A percentile compares a stretch with the other conserved stretches of the same genome.
Conservation (phyloP, 805 yeast genomes). For the Metschnikowia borealis region DNA sequence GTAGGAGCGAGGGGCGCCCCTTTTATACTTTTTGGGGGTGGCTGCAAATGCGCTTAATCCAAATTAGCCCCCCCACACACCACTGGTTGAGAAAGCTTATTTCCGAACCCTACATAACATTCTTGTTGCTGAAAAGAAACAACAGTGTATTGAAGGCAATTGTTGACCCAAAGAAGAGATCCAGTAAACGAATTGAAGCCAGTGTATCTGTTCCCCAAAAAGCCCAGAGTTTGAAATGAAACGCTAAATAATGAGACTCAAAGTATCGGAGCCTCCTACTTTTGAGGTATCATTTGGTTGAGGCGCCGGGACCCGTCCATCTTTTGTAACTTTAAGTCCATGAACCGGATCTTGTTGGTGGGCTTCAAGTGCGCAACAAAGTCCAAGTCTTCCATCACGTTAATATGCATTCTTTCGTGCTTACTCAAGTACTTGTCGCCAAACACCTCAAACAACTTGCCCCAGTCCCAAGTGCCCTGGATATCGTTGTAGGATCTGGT, state of each 20-base stretch:
- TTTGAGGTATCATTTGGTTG: slow-evolving; percentile 5
- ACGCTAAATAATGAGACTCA: too few species aligned
- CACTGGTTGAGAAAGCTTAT: too few species aligned
- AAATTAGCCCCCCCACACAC: too few species aligned
- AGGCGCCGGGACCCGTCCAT: slow-evolving; percentile 27
- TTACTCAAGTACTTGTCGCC: slow-evolving; percentile 40
- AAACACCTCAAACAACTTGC: slow-evolving; percentile 58
- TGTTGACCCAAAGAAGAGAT: too few species aligned
- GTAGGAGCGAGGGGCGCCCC: too few species aligned
- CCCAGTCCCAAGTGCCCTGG: slow-evolving; percentile 79
- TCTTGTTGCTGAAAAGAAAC: too few species aligned
- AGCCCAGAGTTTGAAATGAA: not conserved
- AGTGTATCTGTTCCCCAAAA: too few species aligned
- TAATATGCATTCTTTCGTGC: slow-evolving; percentile 22
- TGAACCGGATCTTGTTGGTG: slow-evolving; percentile 21
- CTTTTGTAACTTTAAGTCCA: slow-evolving; percentile 26
- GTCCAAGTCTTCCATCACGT: slow-evolving; percentile 21
- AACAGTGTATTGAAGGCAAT: too few species aligned
- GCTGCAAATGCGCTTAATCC: too few species aligned
- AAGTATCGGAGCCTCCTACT: not conserved
- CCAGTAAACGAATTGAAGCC: too few species aligned
- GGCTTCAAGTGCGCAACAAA: slow-evolving; percentile 12
- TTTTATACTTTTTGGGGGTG: too few species aligned
- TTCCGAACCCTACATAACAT: too few species aligned
- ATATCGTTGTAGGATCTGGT: slow-evolving; percentile 76